Conservation (phyloP, 2,329 filamentous ascomycete genomes). For the Colletotrichum abscissum region DNA sequence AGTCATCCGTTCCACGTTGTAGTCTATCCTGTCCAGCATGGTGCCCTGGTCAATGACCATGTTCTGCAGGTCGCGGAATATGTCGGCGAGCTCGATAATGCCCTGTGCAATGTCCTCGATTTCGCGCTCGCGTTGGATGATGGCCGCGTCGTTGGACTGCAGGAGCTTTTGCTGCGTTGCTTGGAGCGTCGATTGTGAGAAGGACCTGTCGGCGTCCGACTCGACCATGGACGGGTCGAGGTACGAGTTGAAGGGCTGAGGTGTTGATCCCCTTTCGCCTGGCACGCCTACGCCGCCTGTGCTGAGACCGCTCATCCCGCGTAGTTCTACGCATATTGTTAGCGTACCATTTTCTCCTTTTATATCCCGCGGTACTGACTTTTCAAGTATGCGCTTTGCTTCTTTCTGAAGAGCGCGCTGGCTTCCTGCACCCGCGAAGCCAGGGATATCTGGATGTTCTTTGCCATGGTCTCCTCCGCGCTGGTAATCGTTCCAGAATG, state of each 20-base stretch:
- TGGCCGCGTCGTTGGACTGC: constrained; percentile 83
- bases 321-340: constrained; percentile 69
- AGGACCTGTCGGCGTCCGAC: constrained; percentile 91
- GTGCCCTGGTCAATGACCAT: constrained; percentile 97
- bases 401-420: constrained; percentile 93
- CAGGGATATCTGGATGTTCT: constrained; percentile 93
- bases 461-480: constrained; percentile 94
- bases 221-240: constrained; percentile 90
- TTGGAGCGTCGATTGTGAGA: constrained; percentile 89
- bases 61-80: constrained; percentile 94
- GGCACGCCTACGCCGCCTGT: constrained; percentile 60
- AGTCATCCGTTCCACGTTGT: constrained; percentile 97
- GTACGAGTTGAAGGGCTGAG: constrained; percentile 64
- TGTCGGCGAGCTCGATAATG: constrained; percentile 95
- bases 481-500: constrained; percentile 77
- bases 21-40: constrained; percentile 94
- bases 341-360: constrained; percentile 26
- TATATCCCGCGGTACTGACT: constrained; percentile 63
- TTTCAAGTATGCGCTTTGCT: constrained; percentile 95
- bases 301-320: constrained; percentile 74
- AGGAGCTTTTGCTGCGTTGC: constrained; percentile 78
- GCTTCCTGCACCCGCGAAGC: constrained; percentile 91
- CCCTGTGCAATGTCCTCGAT: constrained; percentile 98
- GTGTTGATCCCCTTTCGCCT: constrained; percentile 64
- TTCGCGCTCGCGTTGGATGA: constrained; percentile 92